Percentiles rank a stretch among this genome's conserved stretches.
phyloP scores from a whole-genome alignment of 768 basidiomycete species.

The Lactarius pseudohatsudake region DNA sequence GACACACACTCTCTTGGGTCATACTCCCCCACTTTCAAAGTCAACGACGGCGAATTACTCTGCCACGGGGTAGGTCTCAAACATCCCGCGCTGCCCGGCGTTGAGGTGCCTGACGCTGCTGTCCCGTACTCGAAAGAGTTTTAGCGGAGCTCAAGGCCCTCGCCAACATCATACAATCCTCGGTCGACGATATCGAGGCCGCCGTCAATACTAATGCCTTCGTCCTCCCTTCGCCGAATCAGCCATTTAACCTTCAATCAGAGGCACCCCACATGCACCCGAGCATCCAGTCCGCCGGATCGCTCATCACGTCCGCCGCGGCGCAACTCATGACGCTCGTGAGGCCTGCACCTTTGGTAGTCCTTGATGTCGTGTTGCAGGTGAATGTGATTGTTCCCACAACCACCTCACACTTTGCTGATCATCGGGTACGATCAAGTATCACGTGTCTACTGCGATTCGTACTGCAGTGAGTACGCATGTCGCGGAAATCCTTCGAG shows the following conservation, averaged over 20 bases:
- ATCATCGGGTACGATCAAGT: neutral
- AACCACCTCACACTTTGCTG: neutral
- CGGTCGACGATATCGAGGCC: neutral
- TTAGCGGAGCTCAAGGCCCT: conserved; percentile 9
- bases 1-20: too few species aligned
- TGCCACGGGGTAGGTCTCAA: neutral
- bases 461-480: neutral
- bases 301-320: neutral
- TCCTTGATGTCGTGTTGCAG: neutral
- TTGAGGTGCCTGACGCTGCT: neutral
- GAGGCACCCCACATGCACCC: neutral
- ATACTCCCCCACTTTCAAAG: neutral
- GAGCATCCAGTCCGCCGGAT: neutral
- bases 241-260: neutral
- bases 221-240: neutral
- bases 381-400: neutral
- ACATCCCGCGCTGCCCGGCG: neutral
- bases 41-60: neutral
- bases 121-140: neutral
- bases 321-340: neutral
- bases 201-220: neutral
- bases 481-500: neutral
- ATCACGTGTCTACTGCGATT: neutral
- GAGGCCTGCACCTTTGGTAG: neutral
- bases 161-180: conserved; percentile 8